Evolutionary conservation across 2,329 filamentous ascomycete genomes (phyloP), one percentile per base, ranked within the genome.

Genomic region (Penicillium sp.): DNA sequence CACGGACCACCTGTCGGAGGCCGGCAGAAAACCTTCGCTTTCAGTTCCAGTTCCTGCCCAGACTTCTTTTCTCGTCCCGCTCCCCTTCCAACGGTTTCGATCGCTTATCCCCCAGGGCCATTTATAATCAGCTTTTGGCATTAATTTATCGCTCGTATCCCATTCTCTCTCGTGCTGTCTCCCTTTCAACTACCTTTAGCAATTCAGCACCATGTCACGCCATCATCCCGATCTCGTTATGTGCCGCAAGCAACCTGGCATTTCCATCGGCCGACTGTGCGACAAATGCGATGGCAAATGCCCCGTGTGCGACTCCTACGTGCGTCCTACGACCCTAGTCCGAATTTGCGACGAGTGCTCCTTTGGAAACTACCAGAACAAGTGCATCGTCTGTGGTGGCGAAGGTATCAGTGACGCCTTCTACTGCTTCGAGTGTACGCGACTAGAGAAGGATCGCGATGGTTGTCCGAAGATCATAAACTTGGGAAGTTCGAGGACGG

Each of bases 221-320:
- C 92, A 96, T 86, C 92, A 97, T 79, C 93, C 93, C 79, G 95
- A 99, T 84, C 90, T 99, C 70, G 95, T 99, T 73, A 98, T 98
- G 94, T 99, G 95, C 87, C 93, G 94, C 83, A 99, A 99, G 84
- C 94, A 97, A 79, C 85, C 94, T 64, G 95, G 95, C 81, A 97
- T 98, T 78, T 91, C 93, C 73, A 97, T 99, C 86, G 95, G 95
- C 77, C 93, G 95, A 61, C 91, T 99, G 76, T 99, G 95, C 86
- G 95, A 99, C 84, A 99, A 99, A 83, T 99, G 95, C 85, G 95
- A 99, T 83, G 95, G 95, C 79, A 99, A 99, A 84, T 99, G 95
- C 75, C 95, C 95, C 68, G 93, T 99, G 64, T 99, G 95, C 88
- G 95, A 99, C 79, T 96, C 92, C 64, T 99, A 99, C 86, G 95